These are phyloP conservation scores for Blastobotrys indianensis DNA, from an alignment of 1,139 yeast species.

Conservation along the genomic window DNA sequence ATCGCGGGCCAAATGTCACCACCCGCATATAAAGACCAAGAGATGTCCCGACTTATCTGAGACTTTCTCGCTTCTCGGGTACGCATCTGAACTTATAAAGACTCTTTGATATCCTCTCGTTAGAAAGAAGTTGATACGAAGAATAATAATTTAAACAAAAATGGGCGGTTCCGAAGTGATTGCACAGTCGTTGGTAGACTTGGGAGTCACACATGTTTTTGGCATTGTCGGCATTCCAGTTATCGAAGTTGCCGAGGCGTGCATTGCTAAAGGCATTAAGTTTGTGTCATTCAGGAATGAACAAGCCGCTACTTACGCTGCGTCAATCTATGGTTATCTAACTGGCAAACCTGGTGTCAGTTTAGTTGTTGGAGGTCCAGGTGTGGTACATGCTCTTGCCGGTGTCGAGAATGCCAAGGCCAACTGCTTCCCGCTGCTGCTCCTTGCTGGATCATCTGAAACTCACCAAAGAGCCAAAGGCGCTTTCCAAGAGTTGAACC, in stretches of 20 bases:
- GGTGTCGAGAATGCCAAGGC: constrained; percentile 55
- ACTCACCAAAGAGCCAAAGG: constrained; percentile 47
- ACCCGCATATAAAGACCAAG: no score
- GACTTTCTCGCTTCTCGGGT: no score
- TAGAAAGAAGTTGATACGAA: no score
- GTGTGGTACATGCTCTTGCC: constrained; percentile 56
- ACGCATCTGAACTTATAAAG: no score
- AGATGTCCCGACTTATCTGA: no score
- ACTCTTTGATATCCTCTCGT: neutral
- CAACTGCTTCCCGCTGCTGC: constrained; percentile 55
- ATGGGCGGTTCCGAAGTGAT: constrained; percentile 39
- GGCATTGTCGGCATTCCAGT: constrained; percentile 69
- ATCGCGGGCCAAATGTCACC: no score
- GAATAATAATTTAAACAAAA: neutral
- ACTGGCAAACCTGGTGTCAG: constrained; percentile 58
- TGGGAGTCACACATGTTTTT: constrained; percentile 51
- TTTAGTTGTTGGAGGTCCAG: constrained; percentile 67
- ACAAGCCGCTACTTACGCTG: constrained; percentile 67
- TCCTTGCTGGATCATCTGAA: constrained; percentile 55
- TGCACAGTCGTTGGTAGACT: constrained; percentile 41
- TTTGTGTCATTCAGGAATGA: constrained; percentile 59
- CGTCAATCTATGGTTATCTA: constrained; percentile 58
- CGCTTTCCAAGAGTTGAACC: constrained; percentile 64
- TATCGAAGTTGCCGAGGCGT: constrained; percentile 53
- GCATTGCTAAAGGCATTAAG: constrained; percentile 45